Base-by-base conservation (phyloP, 345 rosid genomes). In the Brassica nigra region DNA sequence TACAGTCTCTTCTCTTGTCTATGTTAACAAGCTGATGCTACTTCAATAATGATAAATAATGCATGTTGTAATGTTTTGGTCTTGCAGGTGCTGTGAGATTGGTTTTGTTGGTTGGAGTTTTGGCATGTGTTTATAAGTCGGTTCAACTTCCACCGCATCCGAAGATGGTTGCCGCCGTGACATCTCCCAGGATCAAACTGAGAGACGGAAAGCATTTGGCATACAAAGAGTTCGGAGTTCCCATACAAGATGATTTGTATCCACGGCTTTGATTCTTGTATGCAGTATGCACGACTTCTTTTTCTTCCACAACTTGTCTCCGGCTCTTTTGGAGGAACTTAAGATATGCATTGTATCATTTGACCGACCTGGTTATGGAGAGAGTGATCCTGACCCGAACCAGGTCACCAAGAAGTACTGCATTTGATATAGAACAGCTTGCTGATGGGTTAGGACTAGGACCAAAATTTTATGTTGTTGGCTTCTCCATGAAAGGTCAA, bases 291-390 rank as follows among this genome's bases (percentile, higher is more conserved):
- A 18, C 11, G 59, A 54, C 27, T 15, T 3, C 2, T 16, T 16
- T 16, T 54, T 54, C 59, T 6, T 16, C 59, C 27, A 54, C 10
- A 6, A 2, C 59, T 54, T 54, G 3, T 6, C 4, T 0, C 59
- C 59, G 9, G 27, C 59, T 18, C 62, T 55, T 55, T 7, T 55
- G 31, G 31, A 59, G 31, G 31, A 59, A 10, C n/a, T 59, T 0
- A 59, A 4, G 63, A 59, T 59, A 4, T 59, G 4, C 30, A 59
- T 3, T 4, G 31, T 59, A 27, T 59, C 63, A 23, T 59, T 59
- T 59, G 63, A 59, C 31, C 63, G 63, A 9, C 63, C 63, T 4
- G 63, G 63, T 59, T 59, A 23, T 57, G 62, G 62, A 57, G 62
- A 57, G 5, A 57, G 62, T 10, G 63, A 23, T 59, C 63, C 63